Evolutionary conservation across 306 rosid genomes (phyloP), one percentile per base, ranked within the genome.

Genomic region (Sechiopsis laciniata): DNA sequence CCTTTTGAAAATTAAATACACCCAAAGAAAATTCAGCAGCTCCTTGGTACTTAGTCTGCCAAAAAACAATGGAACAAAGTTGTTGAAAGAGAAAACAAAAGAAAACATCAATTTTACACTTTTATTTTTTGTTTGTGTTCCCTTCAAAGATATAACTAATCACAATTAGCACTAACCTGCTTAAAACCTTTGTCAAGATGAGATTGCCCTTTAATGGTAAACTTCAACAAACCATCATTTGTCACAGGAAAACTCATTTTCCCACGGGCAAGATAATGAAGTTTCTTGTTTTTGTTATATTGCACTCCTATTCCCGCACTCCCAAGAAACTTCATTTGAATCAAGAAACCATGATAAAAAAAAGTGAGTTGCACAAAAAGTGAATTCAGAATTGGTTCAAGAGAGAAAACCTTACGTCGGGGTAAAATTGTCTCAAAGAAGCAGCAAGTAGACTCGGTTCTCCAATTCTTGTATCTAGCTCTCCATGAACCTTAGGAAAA

Each of bases 1-100:
- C 91, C 87, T 81, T 82, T 75, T 88, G 92, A 73, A 95, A 89
- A 83, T 91, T 83, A 55, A 89, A 80, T 21, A 86, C 19, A 74
- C 82, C 77, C 97, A 94, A 91, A 1, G 90, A 83, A 45, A 95
- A 81, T 78, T 91, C 97, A 57, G 90, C 92, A 9, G 92, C 99
- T 46, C 91, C 97, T 56, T 46, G 84, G 8, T 88, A 74, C 78
- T 83, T 91, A 69, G 77, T 83, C 96, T 91, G 82, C 57, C 63
- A 82, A 62, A 32, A 32, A 32, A 32, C 22, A 54, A 9, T 3
- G 24, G 15, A 60, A 62, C 58, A 37, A 67, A 26, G 19, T 26
- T 51, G 8, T n/a, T 13, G 54, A 15, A 59, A 62, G 80, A 16
- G 9, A 61, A 61, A 77, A 52, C 57, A 24, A 16, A 35, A 52